These are phyloP conservation scores for Chaetoceros tenuissimus DNA, from an alignment of 108 stramenopile species.

Conservation along the genomic window DNA sequence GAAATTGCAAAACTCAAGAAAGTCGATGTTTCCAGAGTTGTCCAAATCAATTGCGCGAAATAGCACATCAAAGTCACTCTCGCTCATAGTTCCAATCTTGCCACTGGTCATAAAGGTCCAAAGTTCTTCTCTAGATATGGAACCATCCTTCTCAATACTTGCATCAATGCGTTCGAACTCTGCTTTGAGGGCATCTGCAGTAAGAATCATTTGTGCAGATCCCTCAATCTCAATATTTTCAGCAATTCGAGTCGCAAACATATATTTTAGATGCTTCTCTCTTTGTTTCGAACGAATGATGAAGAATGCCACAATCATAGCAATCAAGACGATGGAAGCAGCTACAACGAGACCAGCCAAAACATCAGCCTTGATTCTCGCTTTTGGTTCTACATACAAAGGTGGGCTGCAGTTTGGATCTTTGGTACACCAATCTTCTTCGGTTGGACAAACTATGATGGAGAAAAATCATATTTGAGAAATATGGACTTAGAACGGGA, in stretches of 20 bases:
- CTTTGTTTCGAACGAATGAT: no score
- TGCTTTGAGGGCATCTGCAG: no score
- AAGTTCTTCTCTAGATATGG: conserved; percentile 15
- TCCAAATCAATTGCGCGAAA: conserved; percentile 26
- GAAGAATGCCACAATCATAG: no score
- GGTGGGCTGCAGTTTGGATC: conserved; percentile 4
- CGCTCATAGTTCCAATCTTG: conserved; percentile 12
- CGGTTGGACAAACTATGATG: conserved; percentile 7
- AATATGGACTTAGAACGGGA: no score
- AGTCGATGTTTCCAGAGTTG: conserved; percentile 12
- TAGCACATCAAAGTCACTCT: conserved; percentile 19
- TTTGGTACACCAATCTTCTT: conserved; percentile 7
- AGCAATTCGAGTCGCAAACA: no score
- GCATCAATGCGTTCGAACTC: no score
- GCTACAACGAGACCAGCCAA: no score
- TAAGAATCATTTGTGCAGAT: no score
- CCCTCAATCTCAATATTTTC: no score
- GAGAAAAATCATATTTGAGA: no score
- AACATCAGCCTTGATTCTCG: background rate
- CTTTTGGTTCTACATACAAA: conserved; percentile 11
- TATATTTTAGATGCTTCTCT: no score
- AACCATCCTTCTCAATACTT: conserved; percentile 13
- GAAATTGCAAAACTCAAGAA: conserved; percentile 17
- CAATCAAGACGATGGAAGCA: no score
- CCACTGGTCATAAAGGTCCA: conserved; percentile 17